Conservation (phyloP, 2,329 filamentous ascomycete species). For the Thelonectria blattea region DNA sequence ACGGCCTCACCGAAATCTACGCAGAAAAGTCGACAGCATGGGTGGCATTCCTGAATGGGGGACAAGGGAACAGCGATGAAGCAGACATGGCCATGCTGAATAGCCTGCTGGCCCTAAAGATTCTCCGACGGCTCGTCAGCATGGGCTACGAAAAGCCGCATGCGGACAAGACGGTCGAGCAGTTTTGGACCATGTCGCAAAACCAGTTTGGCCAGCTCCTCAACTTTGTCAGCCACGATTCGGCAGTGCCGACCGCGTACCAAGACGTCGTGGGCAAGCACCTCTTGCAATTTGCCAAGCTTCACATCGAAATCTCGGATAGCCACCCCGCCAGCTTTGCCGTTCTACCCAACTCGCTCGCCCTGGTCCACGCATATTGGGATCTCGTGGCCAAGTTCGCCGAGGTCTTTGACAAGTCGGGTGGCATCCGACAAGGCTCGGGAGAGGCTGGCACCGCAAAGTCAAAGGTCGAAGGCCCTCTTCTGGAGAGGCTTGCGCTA, state of each 20-base stretch:
- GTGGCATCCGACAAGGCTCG: constrained; percentile 57
- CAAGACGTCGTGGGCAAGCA: constrained; percentile 80
- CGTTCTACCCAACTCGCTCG: constrained; percentile 78
- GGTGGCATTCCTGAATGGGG: constrained; percentile 65
- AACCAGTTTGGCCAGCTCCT: constrained; percentile 81
- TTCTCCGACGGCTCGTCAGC: constrained; percentile 78
- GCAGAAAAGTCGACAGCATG: constrained; percentile 73
- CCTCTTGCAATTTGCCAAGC: constrained; percentile 85
- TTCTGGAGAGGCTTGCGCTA: constrained; percentile 80
- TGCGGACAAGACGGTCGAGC: constrained; percentile 73
- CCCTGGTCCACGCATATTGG: constrained; percentile 86
- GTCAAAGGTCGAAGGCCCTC: constrained; percentile 62
- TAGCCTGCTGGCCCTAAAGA: constrained; percentile 80
- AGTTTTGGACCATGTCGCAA: constrained; percentile 82
- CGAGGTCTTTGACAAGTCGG: constrained; percentile 70
- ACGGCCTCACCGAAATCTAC: constrained; percentile 80
- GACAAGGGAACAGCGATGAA: constrained; percentile 62
- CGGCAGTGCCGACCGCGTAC: constrained; percentile 58
- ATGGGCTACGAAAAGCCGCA: constrained; percentile 85
- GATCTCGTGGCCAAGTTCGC: constrained; percentile 77
- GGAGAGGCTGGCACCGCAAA: constrained; percentile 49
- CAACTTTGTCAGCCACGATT: constrained; percentile 63
- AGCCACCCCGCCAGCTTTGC: constrained; percentile 83
- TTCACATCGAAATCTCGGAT: constrained; percentile 86
- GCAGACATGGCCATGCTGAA: constrained; percentile 72